These are phyloP conservation scores for Setaria viridis DNA, from an alignment of 202 grass and related monocot species.

Conservation along the genomic window DNA sequence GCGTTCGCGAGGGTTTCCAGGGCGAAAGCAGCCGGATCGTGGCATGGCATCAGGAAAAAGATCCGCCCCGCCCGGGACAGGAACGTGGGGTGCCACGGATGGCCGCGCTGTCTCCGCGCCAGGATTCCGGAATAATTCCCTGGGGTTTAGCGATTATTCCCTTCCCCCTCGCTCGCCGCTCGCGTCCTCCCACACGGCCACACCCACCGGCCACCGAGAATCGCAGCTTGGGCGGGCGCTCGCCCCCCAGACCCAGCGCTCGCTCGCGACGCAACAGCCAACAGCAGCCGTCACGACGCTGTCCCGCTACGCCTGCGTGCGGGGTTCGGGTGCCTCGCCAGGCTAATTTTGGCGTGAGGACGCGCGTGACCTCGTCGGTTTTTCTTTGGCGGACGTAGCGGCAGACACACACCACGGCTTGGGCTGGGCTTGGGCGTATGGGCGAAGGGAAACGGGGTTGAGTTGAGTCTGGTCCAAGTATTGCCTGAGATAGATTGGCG, in stretches of 20 bases:
- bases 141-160: slow-evolving; percentile 9
- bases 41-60: slow-evolving; percentile 17
- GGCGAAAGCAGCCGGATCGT: not conserved
- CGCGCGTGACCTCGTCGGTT: not conserved
- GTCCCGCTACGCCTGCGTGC: not conserved
- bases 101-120: slow-evolving; percentile 34
- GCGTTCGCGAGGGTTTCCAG: not conserved
- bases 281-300: not conserved
- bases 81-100: not conserved
- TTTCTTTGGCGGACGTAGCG: not conserved
- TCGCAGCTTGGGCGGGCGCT: no score
- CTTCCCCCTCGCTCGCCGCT: not conserved
- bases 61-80: not conserved
- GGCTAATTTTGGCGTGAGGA: not conserved
- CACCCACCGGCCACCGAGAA: not conserved
- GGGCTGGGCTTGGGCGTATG: not conserved
- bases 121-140: slow-evolving; percentile 48
- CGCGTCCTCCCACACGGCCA: not conserved
- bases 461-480: slow-evolving; percentile 28
- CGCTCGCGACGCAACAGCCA: not conserved
- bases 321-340: not conserved
- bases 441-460: not conserved
- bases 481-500: not conserved
- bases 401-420: no score
- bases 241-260: no score